Percentiles rank a stretch among this genome's conserved stretches.
These are phyloP conservation scores for Phytophthora syringae DNA, from an alignment of 352 stramenopile genomes.

Conservation along the genomic window DNA sequence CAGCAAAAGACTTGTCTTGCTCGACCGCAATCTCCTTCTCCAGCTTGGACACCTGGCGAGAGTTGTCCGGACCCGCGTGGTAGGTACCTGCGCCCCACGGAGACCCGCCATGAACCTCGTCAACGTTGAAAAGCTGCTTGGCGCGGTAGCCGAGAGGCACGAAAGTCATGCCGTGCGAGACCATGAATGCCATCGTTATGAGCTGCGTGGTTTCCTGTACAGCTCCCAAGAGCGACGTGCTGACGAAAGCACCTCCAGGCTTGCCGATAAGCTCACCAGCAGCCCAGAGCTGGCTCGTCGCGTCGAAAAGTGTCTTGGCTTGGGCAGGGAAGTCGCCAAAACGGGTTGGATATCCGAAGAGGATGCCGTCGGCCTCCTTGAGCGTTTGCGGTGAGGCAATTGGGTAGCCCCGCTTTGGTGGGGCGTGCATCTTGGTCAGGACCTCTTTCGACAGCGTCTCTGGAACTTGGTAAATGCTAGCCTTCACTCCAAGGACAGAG, in stretches of 20 bases:
- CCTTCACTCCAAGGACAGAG: constrained; percentile 12
- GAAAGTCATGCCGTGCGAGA: constrained; percentile 19
- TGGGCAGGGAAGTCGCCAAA: constrained; percentile 17
- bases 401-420: constrained; percentile 12
- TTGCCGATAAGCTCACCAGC: constrained; percentile 14
- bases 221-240: constrained; percentile 13
- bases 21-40: constrained; percentile 13
- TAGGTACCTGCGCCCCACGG: constrained; percentile 17
- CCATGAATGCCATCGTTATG: constrained; percentile 16
- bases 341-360: constrained; percentile 16
- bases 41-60: constrained; percentile 14
- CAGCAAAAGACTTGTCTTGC: constrained; percentile 16
- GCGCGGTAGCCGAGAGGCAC: constrained; percentile 20
- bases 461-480: constrained; percentile 15
- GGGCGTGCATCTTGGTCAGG: constrained; percentile 18
- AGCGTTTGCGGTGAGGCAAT: constrained; percentile 15
- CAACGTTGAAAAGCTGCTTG: constrained; percentile 15
- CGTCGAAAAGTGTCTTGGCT: constrained; percentile 17
- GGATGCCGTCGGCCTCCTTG: constrained; percentile 22
- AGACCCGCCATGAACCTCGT: constrained; percentile 20
- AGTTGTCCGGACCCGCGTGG: constrained; percentile 9
- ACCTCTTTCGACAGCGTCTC: constrained; percentile 22
- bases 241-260: constrained; percentile 14
- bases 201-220: constrained; percentile 18
- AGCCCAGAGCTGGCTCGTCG: constrained; percentile 8